These are phyloP conservation scores for Exserohilum rostratum DNA, from an alignment of 2,329 filamentous ascomycete species.

Conservation along the genomic window DNA sequence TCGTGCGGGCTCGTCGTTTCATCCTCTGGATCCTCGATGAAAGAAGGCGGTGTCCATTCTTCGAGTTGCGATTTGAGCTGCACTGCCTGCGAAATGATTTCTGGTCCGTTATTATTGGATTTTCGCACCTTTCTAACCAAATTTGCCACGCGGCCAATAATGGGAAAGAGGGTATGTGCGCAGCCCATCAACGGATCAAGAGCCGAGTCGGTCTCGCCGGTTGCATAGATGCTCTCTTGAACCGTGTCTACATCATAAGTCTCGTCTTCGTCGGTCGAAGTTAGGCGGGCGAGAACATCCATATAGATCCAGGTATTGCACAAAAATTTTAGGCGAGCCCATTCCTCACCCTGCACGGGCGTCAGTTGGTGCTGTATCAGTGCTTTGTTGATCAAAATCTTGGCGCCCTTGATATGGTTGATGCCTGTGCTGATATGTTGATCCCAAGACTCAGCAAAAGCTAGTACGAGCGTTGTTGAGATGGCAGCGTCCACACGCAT, in stretches of 20 bases:
- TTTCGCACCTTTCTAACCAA: conserved; percentile 67
- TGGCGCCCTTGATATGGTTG: conserved; percentile 71
- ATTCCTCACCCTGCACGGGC: conserved; percentile 50
- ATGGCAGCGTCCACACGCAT: conserved; percentile 70
- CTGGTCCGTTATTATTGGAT: conserved; percentile 62
- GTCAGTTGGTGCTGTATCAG: conserved; percentile 55
- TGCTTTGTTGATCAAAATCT: conserved; percentile 66
- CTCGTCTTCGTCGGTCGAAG: conserved; percentile 65
- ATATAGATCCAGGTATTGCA: conserved; percentile 77
- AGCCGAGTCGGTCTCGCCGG: conserved; percentile 54
- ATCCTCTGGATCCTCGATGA: conserved; percentile 68
- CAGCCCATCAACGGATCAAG: conserved; percentile 76
- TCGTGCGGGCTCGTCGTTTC: conserved; percentile 67
- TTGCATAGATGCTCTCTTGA: conserved; percentile 44
- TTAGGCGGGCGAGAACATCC: conserved; percentile 73
- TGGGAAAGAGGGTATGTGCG: conserved; percentile 69
- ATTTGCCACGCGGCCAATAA: conserved; percentile 70
- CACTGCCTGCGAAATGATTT: conserved; percentile 66
- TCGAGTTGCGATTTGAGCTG: conserved; percentile 66
- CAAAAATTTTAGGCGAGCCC: conserved; percentile 66
- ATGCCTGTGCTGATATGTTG: conserved; percentile 71
- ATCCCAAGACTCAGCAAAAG: conserved; percentile 75
- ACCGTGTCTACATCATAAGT: conserved; percentile 57
- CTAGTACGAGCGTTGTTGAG: conserved; percentile 71
- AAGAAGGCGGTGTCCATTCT: conserved; percentile 64